A percentile compares a stretch with the other conserved stretches of the same genome.
These are phyloP conservation scores for Fusarium torulosum DNA, from an alignment of 2,329 filamentous ascomycete genomes.

Conservation along the genomic window DNA sequence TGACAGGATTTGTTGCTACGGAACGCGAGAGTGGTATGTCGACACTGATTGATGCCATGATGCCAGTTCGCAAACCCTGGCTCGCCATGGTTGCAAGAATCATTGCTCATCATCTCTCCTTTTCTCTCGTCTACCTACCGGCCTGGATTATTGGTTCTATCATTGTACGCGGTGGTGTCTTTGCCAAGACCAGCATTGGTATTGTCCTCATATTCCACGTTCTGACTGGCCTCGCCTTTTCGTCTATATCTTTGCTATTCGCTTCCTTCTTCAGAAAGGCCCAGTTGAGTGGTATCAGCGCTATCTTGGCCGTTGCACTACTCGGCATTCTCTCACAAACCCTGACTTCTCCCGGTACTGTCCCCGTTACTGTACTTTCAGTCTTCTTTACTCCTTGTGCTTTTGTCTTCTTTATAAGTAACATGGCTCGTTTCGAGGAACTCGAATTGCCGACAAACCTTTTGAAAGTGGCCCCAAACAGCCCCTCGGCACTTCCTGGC, in stretches of 20 bases:
- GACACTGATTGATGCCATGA: constrained; percentile 91
- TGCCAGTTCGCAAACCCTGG: constrained; percentile 80
- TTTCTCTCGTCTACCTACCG: constrained; percentile 82
- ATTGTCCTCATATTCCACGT: constrained; percentile 82
- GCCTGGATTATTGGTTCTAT: constrained; percentile 84
- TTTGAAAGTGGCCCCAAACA: constrained; percentile 69
- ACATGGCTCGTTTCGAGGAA: constrained; percentile 81
- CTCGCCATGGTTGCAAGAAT: constrained; percentile 83
- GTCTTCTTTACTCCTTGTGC: constrained; percentile 89
- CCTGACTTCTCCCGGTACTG: constrained; percentile 71
- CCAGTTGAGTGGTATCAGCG: constrained; percentile 86
- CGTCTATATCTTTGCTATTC: constrained; percentile 84
- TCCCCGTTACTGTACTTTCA: constrained; percentile 75
- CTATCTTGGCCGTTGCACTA: constrained; percentile 78
- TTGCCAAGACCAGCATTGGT: constrained; percentile 69
- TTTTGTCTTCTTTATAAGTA: constrained; percentile 83
- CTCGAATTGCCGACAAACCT: constrained; percentile 71
- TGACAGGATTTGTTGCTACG: constrained; percentile 86
- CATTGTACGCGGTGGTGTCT: constrained; percentile 74
- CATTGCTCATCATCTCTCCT: constrained; percentile 82
- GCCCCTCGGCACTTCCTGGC: constrained; percentile 77
- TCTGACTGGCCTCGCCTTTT: constrained; percentile 79
- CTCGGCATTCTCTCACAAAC: constrained; percentile 87
- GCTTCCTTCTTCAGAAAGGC: constrained; percentile 88
- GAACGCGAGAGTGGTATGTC: constrained; percentile 91